Percentiles rank a stretch among this genome's conserved stretches.
These are phyloP conservation scores for Vigna mungo DNA, from an alignment of 306 rosid genomes.

Conservation along the genomic window DNA sequence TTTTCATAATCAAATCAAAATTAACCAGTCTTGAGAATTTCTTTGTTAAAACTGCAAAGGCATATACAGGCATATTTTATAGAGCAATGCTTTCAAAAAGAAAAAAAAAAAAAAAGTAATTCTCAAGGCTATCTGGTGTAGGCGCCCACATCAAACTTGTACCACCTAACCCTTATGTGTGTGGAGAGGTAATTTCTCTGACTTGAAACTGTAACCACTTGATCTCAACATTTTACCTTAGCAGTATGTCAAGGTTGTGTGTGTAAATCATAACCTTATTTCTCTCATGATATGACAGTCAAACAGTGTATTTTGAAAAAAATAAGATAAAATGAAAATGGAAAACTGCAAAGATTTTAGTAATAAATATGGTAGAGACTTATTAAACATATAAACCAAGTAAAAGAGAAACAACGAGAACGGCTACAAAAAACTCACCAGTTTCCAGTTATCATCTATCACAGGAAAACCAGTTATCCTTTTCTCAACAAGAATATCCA, in stretches of 20 bases:
- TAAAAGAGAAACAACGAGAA: not conserved
- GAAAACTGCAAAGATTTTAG: slow-evolving; percentile 2
- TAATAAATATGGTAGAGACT: slow-evolving; percentile 16
- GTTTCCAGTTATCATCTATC: slow-evolving; percentile 84
- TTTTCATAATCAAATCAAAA: slow-evolving; percentile 27
- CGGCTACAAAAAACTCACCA: slow-evolving; percentile 61
- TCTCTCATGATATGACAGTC: slow-evolving; percentile 21
- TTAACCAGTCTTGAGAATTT: not conserved
- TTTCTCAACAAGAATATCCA: slow-evolving; percentile 84
- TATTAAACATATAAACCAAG: slow-evolving; percentile 19
- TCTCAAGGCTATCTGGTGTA: not conserved
- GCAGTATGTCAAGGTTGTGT: not conserved
- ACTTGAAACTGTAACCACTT: slow-evolving; percentile 1
- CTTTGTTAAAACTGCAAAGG: slow-evolving; percentile 21
- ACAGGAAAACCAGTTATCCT: slow-evolving; percentile 99
- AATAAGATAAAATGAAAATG: slow-evolving; percentile 1
- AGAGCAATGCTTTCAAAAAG: slow-evolving; percentile 13
- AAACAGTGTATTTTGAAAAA: not conserved
- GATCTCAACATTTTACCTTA: not conserved
- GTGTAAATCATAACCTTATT: slow-evolving; percentile 3
- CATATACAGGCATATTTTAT: not conserved
- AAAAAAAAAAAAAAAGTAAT: not conserved
- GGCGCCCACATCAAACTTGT: not conserved
- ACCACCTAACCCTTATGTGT: slow-evolving; percentile 11
- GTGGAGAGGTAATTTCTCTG: not conserved